phyloP scores from a whole-genome alignment of 75 land plant species.

The Azolla pinnata region DNA sequence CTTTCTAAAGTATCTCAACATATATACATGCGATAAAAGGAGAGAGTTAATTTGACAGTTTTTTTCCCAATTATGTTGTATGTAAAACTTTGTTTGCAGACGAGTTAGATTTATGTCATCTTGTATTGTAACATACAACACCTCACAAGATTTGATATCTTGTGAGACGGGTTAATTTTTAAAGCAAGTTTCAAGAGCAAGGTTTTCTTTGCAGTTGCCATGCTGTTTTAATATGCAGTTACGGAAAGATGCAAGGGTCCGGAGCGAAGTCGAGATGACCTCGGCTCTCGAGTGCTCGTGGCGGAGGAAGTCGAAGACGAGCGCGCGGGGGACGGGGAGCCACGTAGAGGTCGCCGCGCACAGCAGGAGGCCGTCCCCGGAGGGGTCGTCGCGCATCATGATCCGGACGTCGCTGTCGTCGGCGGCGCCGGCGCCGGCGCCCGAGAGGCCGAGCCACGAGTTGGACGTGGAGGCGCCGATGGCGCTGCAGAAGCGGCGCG shows the following conservation, averaged over 20 bases:
- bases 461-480: slow-evolving; percentile 4
- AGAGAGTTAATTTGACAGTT: too few species aligned
- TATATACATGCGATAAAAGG: too few species aligned
- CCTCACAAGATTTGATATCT: too few species aligned
- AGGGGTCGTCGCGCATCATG: slow-evolving; percentile 1
- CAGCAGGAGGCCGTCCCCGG: slow-evolving; percentile 1
- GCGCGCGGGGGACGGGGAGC: neutral
- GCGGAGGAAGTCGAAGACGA: neutral
- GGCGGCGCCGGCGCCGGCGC: slow-evolving; percentile 10
- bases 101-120: too few species aligned
- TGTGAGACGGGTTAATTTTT: too few species aligned
- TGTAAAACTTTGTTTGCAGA: too few species aligned
- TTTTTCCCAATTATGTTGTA: too few species aligned
- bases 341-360: slow-evolving; percentile 3
- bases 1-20: too few species aligned
- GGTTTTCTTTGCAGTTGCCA: too few species aligned
- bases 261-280: neutral
- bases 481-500: neutral
- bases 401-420: slow-evolving; percentile 1
- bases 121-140: neutral
- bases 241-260: too few species aligned
- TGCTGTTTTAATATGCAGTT: too few species aligned
- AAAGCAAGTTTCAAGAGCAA: too few species aligned
- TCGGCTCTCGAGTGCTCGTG: neutral
- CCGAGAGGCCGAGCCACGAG: neutral